Percentiles rank a stretch among this genome's conserved stretches.
These are phyloP conservation scores for Paramecium sexaurelia DNA, from an alignment of 73 alveolate species.

Conservation along the genomic window DNA sequence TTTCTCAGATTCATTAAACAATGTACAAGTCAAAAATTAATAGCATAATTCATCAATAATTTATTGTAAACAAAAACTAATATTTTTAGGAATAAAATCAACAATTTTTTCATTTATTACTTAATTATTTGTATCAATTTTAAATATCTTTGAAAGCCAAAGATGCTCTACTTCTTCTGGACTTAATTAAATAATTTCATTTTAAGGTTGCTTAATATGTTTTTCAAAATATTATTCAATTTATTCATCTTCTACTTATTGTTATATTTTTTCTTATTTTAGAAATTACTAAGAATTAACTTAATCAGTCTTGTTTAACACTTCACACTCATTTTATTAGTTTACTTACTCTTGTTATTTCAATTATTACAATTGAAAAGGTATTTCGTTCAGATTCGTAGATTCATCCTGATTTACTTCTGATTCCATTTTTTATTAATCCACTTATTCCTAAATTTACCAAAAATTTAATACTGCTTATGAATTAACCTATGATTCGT, in stretches of 20 bases:
- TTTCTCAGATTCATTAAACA: neutral
- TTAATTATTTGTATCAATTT: neutral
- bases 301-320: neutral
- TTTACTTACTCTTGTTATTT: neutral
- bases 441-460: neutral
- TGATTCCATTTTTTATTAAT: neutral
- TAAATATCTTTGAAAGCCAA: conserved; percentile 1
- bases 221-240: neutral
- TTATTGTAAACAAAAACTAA: neutral
- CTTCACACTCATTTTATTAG: neutral
- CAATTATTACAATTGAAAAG: neutral
- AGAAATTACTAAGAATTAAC: neutral
- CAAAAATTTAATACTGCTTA: no score
- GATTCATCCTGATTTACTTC: neutral
- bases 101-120: neutral
- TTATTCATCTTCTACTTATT: neutral
- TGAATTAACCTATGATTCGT: no score
- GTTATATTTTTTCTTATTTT: neutral
- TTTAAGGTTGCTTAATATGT: neutral
- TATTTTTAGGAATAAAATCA: neutral
- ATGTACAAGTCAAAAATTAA: neutral
- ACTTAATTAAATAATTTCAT: neutral
- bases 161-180: conserved; percentile 2
- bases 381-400: neutral
- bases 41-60: neutral